phyloP scores from a whole-genome alignment of 2,329 filamentous ascomycete species.

The Lizonia empirigonia region DNA sequence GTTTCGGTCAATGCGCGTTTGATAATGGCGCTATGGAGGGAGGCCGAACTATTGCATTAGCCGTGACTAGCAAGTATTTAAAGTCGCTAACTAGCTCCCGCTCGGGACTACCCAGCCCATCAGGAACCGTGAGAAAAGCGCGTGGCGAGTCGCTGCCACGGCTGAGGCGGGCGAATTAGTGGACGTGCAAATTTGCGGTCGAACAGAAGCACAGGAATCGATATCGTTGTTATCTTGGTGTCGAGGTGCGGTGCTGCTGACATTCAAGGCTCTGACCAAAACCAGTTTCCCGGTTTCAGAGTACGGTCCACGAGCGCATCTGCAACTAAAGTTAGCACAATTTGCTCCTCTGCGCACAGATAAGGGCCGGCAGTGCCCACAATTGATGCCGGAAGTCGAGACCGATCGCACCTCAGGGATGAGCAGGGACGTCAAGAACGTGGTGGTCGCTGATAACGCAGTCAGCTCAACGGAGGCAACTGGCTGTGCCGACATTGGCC shows the following conservation, averaged over 20 bases:
- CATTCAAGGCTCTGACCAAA: not conserved
- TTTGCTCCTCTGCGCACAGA: slow-evolving; percentile 3
- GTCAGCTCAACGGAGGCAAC: slow-evolving; percentile 6
- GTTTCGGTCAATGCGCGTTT: slow-evolving; percentile 19
- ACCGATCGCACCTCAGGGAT: not conserved
- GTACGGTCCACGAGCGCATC: slow-evolving; percentile 4
- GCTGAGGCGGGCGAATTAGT: slow-evolving; percentile 8
- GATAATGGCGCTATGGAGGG: slow-evolving; percentile 13
- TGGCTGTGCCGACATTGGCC: slow-evolving; percentile 9
- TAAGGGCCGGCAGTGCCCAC: slow-evolving; percentile 4
- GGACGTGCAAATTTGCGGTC: slow-evolving; percentile 2
- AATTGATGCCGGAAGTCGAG: slow-evolving; percentile 6
- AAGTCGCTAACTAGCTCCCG: slow-evolving; percentile 15
- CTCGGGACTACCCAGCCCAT: slow-evolving; percentile 15
- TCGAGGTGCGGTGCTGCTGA: slow-evolving; percentile 4
- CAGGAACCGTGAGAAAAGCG: slow-evolving; percentile 7
- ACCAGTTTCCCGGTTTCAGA: slow-evolving; percentile 9
- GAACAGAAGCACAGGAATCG: not conserved
- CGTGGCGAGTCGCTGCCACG: not conserved
- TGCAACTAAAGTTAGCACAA: slow-evolving; percentile 11
- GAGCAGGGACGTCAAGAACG: slow-evolving; percentile 2
- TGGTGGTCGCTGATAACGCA: slow-evolving; percentile 7
- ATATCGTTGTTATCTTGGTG: not conserved
- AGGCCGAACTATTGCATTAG: slow-evolving; percentile 18
- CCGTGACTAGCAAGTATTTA: slow-evolving; percentile 11